phyloP scores from a whole-genome alignment of 2,329 filamentous ascomycete genomes.

The Tolypocladium pustulatum region DNA sequence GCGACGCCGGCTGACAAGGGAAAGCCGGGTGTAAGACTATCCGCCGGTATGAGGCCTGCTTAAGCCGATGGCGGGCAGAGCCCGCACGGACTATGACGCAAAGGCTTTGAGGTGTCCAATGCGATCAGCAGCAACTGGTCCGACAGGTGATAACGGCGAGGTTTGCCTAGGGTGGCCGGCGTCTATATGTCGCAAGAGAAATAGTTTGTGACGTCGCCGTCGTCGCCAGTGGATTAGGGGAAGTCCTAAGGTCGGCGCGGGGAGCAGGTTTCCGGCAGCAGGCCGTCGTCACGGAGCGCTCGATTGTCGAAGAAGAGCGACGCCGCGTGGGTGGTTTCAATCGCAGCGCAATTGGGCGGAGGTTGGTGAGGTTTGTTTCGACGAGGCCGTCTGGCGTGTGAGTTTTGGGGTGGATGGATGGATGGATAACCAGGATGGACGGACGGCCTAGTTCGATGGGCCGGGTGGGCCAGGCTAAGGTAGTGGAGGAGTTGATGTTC shows the following conservation, averaged over 20 bases:
- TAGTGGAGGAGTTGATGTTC: neutral
- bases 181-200: neutral
- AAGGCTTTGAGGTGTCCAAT: neutral
- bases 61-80: neutral
- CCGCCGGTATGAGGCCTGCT: neutral
- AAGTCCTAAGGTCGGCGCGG: neutral
- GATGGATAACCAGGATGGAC: neutral
- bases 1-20: neutral
- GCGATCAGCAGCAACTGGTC: neutral
- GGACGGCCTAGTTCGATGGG: neutral
- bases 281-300: neutral
- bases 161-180: neutral
- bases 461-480: slow-evolving; percentile 5
- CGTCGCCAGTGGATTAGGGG: neutral
- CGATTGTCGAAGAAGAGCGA: neutral
- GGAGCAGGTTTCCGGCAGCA: neutral
- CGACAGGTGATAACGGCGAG: neutral
- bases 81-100: neutral
- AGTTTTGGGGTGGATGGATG: slow-evolving; percentile 1
- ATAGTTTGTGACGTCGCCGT: neutral
- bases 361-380: neutral
- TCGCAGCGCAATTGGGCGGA: neutral
- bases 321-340: neutral
- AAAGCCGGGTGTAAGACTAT: neutral
- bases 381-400: neutral